A percentile compares a stretch with the other conserved stretches of the same genome.
phyloP scores from a whole-genome alignment of 331 rosid species.

The Dryas integrifolia region DNA sequence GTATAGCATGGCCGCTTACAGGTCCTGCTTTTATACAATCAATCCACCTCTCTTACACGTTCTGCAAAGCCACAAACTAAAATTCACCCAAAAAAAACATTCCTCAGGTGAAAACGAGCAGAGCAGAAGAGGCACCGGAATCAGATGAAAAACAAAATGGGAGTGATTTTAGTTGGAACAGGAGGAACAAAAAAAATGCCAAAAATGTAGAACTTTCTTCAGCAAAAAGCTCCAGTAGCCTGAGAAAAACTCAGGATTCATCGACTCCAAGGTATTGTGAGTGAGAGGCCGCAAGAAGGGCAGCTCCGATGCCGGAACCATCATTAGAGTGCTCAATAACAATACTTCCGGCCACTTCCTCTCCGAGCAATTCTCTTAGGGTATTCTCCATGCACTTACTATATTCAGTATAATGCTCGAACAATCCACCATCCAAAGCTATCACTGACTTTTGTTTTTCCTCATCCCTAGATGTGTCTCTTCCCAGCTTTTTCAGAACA shows the following conservation, averaged over 20 bases:
- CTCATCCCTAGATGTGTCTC: conserved; percentile 40
- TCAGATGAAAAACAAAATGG: conserved; percentile 15
- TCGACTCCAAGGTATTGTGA: conserved; percentile 51
- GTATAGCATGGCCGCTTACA: conserved; percentile 32
- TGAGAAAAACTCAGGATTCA: conserved; percentile 30
- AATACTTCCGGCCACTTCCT: conserved; percentile 41
- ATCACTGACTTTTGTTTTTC: conserved; percentile 55
- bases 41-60: conserved; percentile 21
- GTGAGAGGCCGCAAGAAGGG: conserved; percentile 86
- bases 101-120: conserved; percentile 19
- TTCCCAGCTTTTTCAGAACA: conserved; percentile 74
- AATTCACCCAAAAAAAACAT: conserved; percentile 10
- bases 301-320: conserved; percentile 93
- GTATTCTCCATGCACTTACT: conserved; percentile 67
- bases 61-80: conserved; percentile 22
- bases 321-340: conserved; percentile 63
- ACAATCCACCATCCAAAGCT: conserved; percentile 87
- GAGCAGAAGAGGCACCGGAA: conserved; percentile 9
- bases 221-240: conserved; percentile 16
- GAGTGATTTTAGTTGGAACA: neutral
- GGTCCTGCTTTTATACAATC: conserved; percentile 35
- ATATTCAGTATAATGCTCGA: conserved; percentile 71
- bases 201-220: conserved; percentile 19
- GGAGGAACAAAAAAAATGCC: neutral
- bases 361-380: conserved; percentile 62